These are phyloP conservation scores for Aspergillus tamarii DNA, from an alignment of 2,329 filamentous ascomycete species.

Conservation along the genomic window DNA sequence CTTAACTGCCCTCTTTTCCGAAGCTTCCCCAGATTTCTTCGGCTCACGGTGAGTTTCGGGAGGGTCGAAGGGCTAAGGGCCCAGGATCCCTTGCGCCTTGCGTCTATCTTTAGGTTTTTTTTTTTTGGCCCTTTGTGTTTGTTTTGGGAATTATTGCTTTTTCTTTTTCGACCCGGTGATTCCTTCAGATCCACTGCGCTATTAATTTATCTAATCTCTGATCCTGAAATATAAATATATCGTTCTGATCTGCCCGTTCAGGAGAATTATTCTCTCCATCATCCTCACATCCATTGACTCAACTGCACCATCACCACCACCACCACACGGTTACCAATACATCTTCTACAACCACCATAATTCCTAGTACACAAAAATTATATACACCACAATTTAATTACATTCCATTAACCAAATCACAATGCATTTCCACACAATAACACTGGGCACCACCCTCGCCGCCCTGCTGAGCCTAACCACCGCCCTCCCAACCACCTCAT, in stretches of 20 bases:
- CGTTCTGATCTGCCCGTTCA: neutral
- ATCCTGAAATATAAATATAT: neutral
- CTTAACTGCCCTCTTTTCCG: neutral
- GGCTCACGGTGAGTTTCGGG: neutral
- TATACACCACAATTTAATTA: no score
- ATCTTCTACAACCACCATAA: neutral
- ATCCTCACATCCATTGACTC: neutral
- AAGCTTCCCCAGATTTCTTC: neutral
- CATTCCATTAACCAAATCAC: neutral
- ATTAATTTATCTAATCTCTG: neutral
- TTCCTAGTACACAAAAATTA: neutral
- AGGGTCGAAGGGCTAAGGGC: neutral
- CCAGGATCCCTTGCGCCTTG: neutral
- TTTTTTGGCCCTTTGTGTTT: neutral
- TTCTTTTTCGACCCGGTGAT: neutral
- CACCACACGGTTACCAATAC: neutral
- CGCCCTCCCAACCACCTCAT: conserved; percentile 7
- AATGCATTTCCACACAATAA: neutral
- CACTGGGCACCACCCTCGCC: neutral
- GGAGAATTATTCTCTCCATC: neutral
- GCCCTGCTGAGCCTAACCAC: conserved; percentile 1
- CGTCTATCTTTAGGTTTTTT: conserved; percentile 7
- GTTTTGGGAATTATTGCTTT: neutral
- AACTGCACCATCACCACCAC: no score
- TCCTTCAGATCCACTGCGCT: neutral